phyloP scores from a whole-genome alignment of 768 basidiomycete genomes.

The Hypholoma fasciculare region DNA sequence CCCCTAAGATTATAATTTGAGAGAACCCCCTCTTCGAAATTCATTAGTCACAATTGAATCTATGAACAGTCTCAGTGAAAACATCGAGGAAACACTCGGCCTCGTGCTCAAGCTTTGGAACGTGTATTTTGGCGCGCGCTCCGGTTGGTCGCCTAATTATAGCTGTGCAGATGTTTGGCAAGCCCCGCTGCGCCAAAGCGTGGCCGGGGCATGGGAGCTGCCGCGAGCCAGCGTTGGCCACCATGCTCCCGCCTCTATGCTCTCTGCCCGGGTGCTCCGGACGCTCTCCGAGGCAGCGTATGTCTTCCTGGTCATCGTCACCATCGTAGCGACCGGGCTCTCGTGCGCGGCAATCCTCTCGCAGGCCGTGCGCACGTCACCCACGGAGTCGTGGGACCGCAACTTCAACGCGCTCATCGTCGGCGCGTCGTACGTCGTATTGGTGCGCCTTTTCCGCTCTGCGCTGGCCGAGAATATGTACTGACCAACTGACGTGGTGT shows the following conservation, averaged over 20 bases:
- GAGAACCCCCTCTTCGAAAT: too few relatives aligned
- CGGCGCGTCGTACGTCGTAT: slow-evolving; percentile 65
- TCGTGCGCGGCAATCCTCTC: slow-evolving; percentile 67
- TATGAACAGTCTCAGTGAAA: too few relatives aligned
- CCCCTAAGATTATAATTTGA: too few relatives aligned
- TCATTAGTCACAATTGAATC: too few relatives aligned
- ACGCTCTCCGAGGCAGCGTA: slow-evolving; percentile 59
- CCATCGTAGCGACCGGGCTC: slow-evolving; percentile 54
- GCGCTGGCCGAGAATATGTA: background rate
- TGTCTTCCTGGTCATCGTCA: slow-evolving; percentile 47
- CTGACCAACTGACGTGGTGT: background rate
- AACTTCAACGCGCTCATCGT: slow-evolving; percentile 74
- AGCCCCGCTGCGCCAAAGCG: background rate
- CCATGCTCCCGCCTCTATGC: slow-evolving; percentile 24
- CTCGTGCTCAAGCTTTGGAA: too few relatives aligned
- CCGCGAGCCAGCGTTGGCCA: background rate
- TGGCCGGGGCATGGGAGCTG: background rate
- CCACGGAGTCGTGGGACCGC: slow-evolving; percentile 48
- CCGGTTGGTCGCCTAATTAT: background rate
- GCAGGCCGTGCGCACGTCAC: slow-evolving; percentile 71
- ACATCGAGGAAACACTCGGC: too few relatives aligned
- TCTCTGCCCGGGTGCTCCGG: slow-evolving; percentile 41
- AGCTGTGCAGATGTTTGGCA: background rate
- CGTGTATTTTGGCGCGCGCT: too few relatives aligned
- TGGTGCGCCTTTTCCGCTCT: slow-evolving; percentile 44